phyloP scores from a whole-genome alignment of 2,329 filamentous ascomycete genomes.

The Parastagonospora avenae region DNA sequence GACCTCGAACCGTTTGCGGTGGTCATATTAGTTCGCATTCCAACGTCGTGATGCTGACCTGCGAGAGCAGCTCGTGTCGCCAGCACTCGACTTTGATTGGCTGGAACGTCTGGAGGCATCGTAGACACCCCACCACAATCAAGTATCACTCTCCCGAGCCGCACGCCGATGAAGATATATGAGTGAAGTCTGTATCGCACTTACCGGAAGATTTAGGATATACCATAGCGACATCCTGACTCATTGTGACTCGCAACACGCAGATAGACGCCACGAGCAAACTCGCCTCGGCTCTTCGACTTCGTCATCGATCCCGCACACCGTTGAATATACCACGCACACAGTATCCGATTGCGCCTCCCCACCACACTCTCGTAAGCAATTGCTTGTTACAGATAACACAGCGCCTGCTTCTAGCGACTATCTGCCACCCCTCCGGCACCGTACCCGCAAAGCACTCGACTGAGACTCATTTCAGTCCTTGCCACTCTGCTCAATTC shows the following conservation, averaged over 20 bases:
- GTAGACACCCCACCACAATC: slow-evolving; percentile 29
- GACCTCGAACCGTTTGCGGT: slow-evolving; percentile 6
- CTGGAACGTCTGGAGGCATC: slow-evolving; percentile 8
- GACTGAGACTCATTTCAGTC: slow-evolving; percentile 2
- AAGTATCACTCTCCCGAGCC: slow-evolving; percentile 14
- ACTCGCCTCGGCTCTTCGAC: slow-evolving; percentile 28
- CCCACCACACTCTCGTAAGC: neutral
- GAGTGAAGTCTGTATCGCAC: slow-evolving; percentile 14
- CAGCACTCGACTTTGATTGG: slow-evolving; percentile 31
- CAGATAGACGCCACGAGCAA: slow-evolving; percentile 10
- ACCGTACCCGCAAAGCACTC: neutral
- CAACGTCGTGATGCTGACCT: slow-evolving; percentile 26
- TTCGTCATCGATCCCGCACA: slow-evolving; percentile 37
- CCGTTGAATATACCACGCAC: slow-evolving; percentile 18
- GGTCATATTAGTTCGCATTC: slow-evolving; percentile 13
- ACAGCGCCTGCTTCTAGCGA: neutral
- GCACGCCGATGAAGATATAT: slow-evolving; percentile 9
- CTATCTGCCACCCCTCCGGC: neutral
- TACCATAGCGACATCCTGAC: slow-evolving; percentile 18
- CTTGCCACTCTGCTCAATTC: slow-evolving; percentile 19
- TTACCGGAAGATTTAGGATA: slow-evolving; percentile 11
- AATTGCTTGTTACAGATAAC: neutral
- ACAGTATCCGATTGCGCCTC: slow-evolving; percentile 10
- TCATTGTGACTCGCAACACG: slow-evolving; percentile 20
- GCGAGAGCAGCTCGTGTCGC: slow-evolving; percentile 33